Evolutionary conservation across 1,284 basidiomycete genomes (phyloP).

Genomic region (Puccinia novopanici): DNA sequence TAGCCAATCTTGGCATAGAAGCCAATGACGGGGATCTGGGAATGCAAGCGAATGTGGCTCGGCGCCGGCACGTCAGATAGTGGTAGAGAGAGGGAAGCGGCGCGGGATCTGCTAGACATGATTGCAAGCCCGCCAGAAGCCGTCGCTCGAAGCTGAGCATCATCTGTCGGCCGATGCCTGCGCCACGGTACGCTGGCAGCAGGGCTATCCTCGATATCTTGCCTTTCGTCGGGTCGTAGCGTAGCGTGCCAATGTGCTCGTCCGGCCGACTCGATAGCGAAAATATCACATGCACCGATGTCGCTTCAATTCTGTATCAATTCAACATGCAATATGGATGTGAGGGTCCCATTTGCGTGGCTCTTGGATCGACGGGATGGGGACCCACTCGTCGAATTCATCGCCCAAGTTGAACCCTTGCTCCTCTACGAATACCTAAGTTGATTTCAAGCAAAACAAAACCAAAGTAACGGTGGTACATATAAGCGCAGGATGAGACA

Average conservation of each 20-base stretch:
- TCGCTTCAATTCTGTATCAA: neutral
- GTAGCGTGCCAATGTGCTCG: slow-evolving; percentile 3
- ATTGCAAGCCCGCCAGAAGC: neutral
- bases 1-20: slow-evolving; percentile 19
- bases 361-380: neutral
- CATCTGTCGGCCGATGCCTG: slow-evolving; percentile 2
- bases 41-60: slow-evolving; percentile 21
- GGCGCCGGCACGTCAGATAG: neutral
- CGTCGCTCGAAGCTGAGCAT: slow-evolving; percentile 14
- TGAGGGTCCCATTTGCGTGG: too few relatives aligned
- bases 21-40: slow-evolving; percentile 12
- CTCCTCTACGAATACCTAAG: slow-evolving; percentile 21
- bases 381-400: slow-evolving; percentile 14
- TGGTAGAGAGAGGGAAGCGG: neutral
- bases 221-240: slow-evolving; percentile 5
- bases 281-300: slow-evolving; percentile 16
- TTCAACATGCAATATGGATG: neutral
- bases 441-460: too few relatives aligned
- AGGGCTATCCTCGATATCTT: slow-evolving; percentile 11
- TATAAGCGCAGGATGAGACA: neutral
- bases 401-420: slow-evolving; percentile 19
- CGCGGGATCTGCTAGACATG: too few relatives aligned
- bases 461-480: too few relatives aligned
- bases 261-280: neutral
- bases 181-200: neutral